Evolutionary conservation across 768 basidiomycete species (phyloP), one percentile per base, ranked within the genome.

Genomic region (Pleurotus sapidus): DNA sequence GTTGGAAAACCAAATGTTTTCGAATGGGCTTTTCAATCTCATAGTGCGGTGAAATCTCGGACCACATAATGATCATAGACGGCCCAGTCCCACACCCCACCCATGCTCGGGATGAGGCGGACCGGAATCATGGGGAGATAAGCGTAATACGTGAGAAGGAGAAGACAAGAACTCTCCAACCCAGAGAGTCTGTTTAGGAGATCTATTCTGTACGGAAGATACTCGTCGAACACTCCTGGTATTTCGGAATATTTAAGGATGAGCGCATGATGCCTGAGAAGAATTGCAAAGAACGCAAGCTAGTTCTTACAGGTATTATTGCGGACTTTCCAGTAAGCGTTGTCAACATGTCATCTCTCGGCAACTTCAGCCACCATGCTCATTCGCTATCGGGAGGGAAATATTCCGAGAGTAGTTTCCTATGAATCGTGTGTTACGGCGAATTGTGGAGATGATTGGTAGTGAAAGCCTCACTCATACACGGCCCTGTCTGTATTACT

Each of bases 401-500:
- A 69, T 87, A 87, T 60, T 82, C 70, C 11, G 88, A 86, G 34
- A 89, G 76, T 23, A 89, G 74, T 30, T 68, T 60, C 58, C 75
- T 77, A 57, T 49, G 48, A 49, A 43, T 30, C 42, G 57, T 38
- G 39, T 17, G 46, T 55, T 49, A 58, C n/a, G 57, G 27, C 23
- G 46, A 56, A 30, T 57, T n/a, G 24, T 15, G 17, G 46, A 56
- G 17, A 18, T 37, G 39, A 54, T 18, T 15, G 18, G 42, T 27
- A 43, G 34, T 42, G 6, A 24, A 5, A 14, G 4, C 78, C 85
- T 58, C 64, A 92, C 90, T 83, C 74, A 59, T 90, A 93, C 1
- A 84, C 80, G 1, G 70, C 70, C 59, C 76, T 81, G 64, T 93
- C 91, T 53, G 72, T 77, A 61, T 86, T 74, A 43, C 77, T 83